Base-by-base conservation (phyloP, 139 green algal genomes). In the Chlorella vulgaris region DNA sequence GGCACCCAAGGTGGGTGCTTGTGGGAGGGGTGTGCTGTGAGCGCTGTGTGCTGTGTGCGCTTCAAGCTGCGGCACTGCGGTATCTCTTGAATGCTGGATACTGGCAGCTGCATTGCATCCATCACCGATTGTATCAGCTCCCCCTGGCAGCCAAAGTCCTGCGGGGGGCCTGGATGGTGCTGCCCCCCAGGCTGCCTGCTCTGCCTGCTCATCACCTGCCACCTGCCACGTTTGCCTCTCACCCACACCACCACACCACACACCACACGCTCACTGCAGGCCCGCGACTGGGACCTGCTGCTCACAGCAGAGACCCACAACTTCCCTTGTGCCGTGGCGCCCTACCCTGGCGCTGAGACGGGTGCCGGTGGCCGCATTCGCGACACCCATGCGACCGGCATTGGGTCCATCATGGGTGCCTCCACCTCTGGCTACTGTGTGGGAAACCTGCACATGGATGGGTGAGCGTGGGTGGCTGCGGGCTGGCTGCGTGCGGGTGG, bases 301-400 rank as follows among this genome's bases (percentile, higher is more conserved):
- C 93, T 99, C 22, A 99, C 97, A 0, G 97, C 97, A 0, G 97
- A 99, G 90, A 99, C 97, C 6, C 97, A 99, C 93, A 99, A 99
- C 91, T 99, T 99, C 89, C 97, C 97, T 13, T 99, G 94, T 80
- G 97, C 96, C 40, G 95, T 98, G 26, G 95, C 95, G 28, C 95
- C 95, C 43, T 97, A 93, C 91, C 95, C 95, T 21, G 94, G 97
- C 60, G 95, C 97, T 24, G 97, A 99, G 88, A 99, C 97, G 0
- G 97, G 96, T 31, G 93, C 96, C 18, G 97, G 97, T 15, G 97
- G 96, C 21, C 91, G 97, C 76, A 98, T 99, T 69, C 91, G 97
- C 33, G 97, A 99, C 92, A 99, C 97, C 28, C 97, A 99, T 82
- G 97, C 97, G 53, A 99, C 97, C 22, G 97, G 97, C 76, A 96